Percentiles rank a stretch among this genome's conserved stretches.
phyloP scores from a whole-genome alignment of 371 early-diverging fungal species.

The Mucor plumbeus region DNA sequence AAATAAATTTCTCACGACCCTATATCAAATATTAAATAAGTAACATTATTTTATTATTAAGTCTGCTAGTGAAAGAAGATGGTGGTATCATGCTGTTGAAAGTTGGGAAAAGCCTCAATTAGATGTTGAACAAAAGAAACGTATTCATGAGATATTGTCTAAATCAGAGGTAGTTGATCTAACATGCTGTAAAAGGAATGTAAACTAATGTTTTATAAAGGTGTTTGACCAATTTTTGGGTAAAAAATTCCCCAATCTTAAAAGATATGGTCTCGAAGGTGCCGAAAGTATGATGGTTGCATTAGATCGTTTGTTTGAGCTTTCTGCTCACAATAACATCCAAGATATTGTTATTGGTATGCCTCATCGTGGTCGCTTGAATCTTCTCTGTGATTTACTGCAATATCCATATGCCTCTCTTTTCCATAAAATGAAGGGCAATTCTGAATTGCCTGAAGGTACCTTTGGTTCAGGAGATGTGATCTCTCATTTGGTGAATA shows the following conservation, averaged over 20 bases:
- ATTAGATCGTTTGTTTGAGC: constrained; percentile 83
- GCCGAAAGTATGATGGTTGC: constrained; percentile 97
- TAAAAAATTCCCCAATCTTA: constrained; percentile 93
- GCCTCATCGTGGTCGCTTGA: constrained; percentile 97
- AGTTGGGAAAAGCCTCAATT: constrained; percentile 66
- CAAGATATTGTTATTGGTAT: constrained; percentile 87
- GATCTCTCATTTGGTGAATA: constrained; percentile 81
- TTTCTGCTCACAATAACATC: constrained; percentile 72
- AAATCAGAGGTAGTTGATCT: constrained; percentile 69
- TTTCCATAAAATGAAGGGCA: constrained; percentile 93
- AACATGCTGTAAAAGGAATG: neutral
- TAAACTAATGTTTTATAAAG: constrained; percentile 22
- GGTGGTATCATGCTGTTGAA: constrained; percentile 91
- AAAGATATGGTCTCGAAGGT: constrained; percentile 96
- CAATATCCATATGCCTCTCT: constrained; percentile 79
- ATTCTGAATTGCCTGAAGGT: constrained; percentile 81
- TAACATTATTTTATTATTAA: constrained; percentile 24
- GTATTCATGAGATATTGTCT: constrained; percentile 75
- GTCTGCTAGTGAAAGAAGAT: constrained; percentile 84
- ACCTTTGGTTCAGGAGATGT: constrained; percentile 90
- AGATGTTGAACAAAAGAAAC: constrained; percentile 66
- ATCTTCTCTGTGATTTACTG: constrained; percentile 86
- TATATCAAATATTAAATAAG: neutral
- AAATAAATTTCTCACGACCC: neutral
- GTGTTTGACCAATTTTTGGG: constrained; percentile 96